These are phyloP conservation scores for Umbelopsis vinacea DNA, from an alignment of 192 early-diverging fungal genomes.

Conservation along the genomic window DNA sequence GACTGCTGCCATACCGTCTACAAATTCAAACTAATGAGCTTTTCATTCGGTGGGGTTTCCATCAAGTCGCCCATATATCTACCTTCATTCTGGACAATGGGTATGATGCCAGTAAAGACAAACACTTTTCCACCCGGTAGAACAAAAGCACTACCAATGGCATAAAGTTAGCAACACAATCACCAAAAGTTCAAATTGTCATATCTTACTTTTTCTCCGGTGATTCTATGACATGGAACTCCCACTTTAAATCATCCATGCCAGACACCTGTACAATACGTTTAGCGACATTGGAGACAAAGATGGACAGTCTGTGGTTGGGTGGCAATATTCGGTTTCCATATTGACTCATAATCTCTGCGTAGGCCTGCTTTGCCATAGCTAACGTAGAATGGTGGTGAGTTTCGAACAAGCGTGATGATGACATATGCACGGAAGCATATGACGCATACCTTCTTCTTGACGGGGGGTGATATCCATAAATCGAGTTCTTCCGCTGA, in stretches of 20 bases:
- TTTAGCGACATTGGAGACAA: slow-evolving; percentile 73
- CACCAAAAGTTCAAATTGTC: background rate
- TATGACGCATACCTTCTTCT: slow-evolving; percentile 49
- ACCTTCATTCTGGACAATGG: slow-evolving; percentile 73
- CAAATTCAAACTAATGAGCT: background rate
- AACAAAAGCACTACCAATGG: slow-evolving; percentile 75
- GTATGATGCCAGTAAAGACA: slow-evolving; percentile 94
- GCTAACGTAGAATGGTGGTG: slow-evolving; percentile 9
- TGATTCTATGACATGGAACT: slow-evolving; percentile 86
- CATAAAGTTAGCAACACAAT: background rate
- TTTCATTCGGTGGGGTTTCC: too few species aligned
- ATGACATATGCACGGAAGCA: background rate
- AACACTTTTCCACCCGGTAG: slow-evolving; percentile 95
- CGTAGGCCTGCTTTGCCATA: slow-evolving; percentile 75
- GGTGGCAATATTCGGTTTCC: slow-evolving; percentile 68
- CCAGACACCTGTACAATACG: slow-evolving; percentile 73
- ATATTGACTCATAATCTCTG: slow-evolving; percentile 70
- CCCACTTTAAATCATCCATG: slow-evolving; percentile 82
- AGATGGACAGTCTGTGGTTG: slow-evolving; percentile 60
- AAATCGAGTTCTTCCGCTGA: slow-evolving; percentile 69
- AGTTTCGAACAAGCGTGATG: background rate
- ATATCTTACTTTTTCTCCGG: slow-evolving; percentile 69
- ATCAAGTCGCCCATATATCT: background rate
- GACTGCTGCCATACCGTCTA: slow-evolving; percentile 88
- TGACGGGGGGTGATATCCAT: slow-evolving; percentile 63